Percentiles rank a stretch among this genome's conserved stretches.
Conservation (phyloP, 1,139 yeast genomes). For the Torulaspora globosa region DNA sequence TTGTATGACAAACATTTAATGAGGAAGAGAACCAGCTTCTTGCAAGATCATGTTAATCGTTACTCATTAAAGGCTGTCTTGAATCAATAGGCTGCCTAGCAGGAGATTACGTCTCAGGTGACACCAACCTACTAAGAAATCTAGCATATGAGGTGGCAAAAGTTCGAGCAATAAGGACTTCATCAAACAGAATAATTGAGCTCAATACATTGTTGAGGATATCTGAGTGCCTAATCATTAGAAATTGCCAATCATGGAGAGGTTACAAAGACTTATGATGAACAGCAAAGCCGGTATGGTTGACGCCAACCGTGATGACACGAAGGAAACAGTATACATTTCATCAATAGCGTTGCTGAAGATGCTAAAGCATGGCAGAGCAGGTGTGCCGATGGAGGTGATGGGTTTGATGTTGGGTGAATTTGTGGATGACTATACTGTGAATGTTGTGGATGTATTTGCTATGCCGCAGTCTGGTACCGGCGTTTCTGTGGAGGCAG, state of each 20-base stretch:
- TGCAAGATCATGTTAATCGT: neutral
- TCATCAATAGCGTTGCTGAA: constrained; percentile 91
- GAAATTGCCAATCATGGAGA: constrained; percentile 49
- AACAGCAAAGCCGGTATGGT: constrained; percentile 57
- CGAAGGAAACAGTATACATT: constrained; percentile 92
- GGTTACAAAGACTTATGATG: constrained; percentile 64
- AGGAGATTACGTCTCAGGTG: neutral
- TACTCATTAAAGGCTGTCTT: neutral
- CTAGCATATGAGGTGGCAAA: neutral
- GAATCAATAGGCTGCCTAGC: neutral
- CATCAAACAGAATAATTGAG: neutral
- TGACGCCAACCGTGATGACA: constrained; percentile 75
- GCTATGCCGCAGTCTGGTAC: constrained; percentile 99
- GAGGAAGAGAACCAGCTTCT: neutral
- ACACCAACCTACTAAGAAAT: neutral
- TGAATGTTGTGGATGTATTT: constrained; percentile 94
- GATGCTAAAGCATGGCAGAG: constrained; percentile 97
- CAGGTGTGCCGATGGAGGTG: constrained; percentile 99
- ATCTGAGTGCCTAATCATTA: neutral
- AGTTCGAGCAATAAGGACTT: neutral
- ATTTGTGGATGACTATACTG: constrained; percentile 95
- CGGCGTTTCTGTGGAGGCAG: constrained; percentile 98
- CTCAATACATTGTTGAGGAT: neutral
- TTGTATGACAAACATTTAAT: neutral
- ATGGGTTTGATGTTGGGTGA: constrained; percentile 99